Percentiles rank a stretch among this genome's conserved stretches.
phyloP scores from a whole-genome alignment of 306 rosid species.

The Cicer judaicum region DNA sequence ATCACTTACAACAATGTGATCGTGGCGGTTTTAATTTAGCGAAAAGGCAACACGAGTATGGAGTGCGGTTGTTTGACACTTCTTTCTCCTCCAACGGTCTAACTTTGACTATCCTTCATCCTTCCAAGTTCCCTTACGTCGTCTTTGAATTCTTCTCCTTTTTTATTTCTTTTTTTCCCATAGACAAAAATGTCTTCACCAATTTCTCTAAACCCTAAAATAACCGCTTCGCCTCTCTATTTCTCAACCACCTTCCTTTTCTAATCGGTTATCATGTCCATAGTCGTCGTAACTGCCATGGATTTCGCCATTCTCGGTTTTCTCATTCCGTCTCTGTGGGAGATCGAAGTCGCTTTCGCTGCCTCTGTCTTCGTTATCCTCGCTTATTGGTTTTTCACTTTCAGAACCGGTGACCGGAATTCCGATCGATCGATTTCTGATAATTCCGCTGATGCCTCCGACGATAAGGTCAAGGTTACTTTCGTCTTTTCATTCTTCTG shows the following conservation, averaged over 20 bases:
- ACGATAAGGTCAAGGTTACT: conserved; percentile 67
- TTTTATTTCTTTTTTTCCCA: not conserved
- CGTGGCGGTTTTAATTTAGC: conserved; percentile 7
- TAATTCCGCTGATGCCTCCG: conserved; percentile 52
- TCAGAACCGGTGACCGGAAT: conserved; percentile 43
- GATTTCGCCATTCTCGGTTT: conserved; percentile 62
- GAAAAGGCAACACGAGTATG: not conserved
- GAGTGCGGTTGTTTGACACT: conserved; percentile 43
- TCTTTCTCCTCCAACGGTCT: conserved; percentile 63
- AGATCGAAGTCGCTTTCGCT: conserved; percentile 80
- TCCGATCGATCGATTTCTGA: conserved; percentile 58
- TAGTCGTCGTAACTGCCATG: conserved; percentile 29
- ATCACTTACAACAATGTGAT: not conserved
- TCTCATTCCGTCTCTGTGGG: conserved; percentile 80
- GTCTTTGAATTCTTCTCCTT: conserved; percentile 30
- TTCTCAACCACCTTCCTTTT: not conserved
- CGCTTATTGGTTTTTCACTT: conserved; percentile 70
- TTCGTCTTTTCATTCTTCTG: not conserved
- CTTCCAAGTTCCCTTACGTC: conserved; percentile 28
- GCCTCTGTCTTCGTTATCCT: conserved; percentile 71
- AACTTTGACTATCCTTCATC: conserved; percentile 54
- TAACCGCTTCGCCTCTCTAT: not conserved
- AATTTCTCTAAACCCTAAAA: conserved; percentile 53
- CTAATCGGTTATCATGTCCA: conserved; percentile 36
- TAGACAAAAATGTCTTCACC: conserved; percentile 49